These are phyloP conservation scores for Penicillium argentinense DNA, from an alignment of 495 filamentous ascomycete species.

Conservation along the genomic window DNA sequence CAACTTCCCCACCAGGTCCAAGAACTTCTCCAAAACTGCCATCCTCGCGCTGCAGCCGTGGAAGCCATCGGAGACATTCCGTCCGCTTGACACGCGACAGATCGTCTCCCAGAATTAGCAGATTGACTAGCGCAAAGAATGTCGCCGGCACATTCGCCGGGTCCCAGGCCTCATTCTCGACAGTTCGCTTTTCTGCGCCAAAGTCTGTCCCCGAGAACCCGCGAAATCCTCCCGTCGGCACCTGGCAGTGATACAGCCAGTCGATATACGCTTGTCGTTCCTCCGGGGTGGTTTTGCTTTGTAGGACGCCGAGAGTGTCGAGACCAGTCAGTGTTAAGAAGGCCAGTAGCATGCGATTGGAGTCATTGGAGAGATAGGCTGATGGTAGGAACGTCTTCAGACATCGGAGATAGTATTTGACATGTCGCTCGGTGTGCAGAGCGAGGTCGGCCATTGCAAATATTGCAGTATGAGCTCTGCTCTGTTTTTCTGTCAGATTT, in stretches of 20 bases:
- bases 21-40: constrained; percentile 90
- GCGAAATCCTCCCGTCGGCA: constrained; percentile 74
- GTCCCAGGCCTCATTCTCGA: constrained; percentile 62
- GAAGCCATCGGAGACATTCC: constrained; percentile 71
- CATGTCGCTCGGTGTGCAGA: constrained; percentile 71
- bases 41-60: constrained; percentile 72
- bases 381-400: constrained; percentile 77
- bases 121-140: constrained; percentile 75
- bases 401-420: constrained; percentile 92
- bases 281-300: constrained; percentile 51
- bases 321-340: constrained; percentile 85
- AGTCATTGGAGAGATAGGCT: constrained; percentile 82
- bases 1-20: constrained; percentile 57
- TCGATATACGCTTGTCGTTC: constrained; percentile 61
- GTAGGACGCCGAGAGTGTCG: constrained; percentile 71
- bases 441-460: constrained; percentile 1
- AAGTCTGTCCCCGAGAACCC: constrained; percentile 71
- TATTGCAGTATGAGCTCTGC: too few relatives aligned
- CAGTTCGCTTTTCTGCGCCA: constrained; percentile 40
- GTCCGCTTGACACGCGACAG: constrained; percentile 64
- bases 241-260: constrained; percentile 77
- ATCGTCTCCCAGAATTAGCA: constrained; percentile 76
- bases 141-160: constrained; percentile 83
- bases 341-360: constrained; percentile 82
- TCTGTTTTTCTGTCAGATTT: too few relatives aligned